Percentiles rank a stretch among this genome's conserved stretches.
phyloP scores from a whole-genome alignment of 192 early-diverging fungal genomes.

The Coemansia sp. region DNA sequence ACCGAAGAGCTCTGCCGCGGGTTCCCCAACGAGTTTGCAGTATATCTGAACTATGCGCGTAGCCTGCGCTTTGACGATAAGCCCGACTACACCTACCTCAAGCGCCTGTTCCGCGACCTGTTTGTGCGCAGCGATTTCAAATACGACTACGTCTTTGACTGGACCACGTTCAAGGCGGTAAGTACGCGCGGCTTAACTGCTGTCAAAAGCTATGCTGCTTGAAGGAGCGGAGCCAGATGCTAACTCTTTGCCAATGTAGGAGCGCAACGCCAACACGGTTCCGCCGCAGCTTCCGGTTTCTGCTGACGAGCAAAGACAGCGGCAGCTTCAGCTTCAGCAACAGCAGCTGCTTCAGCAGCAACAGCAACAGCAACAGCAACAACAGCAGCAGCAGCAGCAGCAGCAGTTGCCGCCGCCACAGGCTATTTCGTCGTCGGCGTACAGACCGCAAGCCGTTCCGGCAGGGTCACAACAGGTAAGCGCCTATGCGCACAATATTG shows the following conservation, averaged over 20 bases:
- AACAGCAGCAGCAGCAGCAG: slow-evolving; percentile 20
- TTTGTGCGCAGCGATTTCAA: slow-evolving; percentile 80
- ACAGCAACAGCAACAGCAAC: slow-evolving; percentile 19
- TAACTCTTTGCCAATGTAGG: slow-evolving; percentile 16
- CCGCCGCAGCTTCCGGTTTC: slow-evolving; percentile 34
- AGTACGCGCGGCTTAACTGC: slow-evolving; percentile 2
- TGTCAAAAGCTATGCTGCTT: too few relatives aligned
- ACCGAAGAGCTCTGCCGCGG: slow-evolving; percentile 80
- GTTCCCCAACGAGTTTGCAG: slow-evolving; percentile 81
- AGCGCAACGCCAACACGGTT: slow-evolving; percentile 24
- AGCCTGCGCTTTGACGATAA: slow-evolving; percentile 86
- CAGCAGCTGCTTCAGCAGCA: slow-evolving; percentile 31
- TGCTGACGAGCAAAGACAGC: slow-evolving; percentile 44
- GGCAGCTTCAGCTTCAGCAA: slow-evolving; percentile 21
- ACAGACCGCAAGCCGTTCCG: slow-evolving; percentile 44
- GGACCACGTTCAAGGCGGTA: slow-evolving; percentile 63
- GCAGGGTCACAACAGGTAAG: slow-evolving; percentile 51
- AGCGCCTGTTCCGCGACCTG: slow-evolving; percentile 80
- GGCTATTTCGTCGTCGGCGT: slow-evolving; percentile 35
- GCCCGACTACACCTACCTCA: slow-evolving; percentile 87
- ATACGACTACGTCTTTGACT: slow-evolving; percentile 90
- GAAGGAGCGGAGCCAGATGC: too few relatives aligned
- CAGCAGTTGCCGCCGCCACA: slow-evolving; percentile 36
- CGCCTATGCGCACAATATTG: slow-evolving; percentile 34
- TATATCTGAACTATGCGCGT: slow-evolving; percentile 85